Conservation (phyloP, 176 grass and related monocot species). For the Oryza meyeriana region DNA sequence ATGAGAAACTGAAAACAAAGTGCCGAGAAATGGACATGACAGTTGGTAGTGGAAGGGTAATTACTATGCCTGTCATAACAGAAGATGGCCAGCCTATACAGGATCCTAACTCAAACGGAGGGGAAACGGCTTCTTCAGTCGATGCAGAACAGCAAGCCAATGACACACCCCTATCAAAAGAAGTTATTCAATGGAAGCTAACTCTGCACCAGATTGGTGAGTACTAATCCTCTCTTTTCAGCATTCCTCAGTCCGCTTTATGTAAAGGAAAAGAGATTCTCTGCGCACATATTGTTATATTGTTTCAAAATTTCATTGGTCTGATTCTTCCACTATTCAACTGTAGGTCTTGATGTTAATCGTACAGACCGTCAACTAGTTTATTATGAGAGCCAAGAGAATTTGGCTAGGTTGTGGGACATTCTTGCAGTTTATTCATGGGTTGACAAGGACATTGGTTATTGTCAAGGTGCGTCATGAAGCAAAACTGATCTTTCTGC, state of each 20-base stretch:
- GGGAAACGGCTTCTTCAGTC: conserved; percentile 24
- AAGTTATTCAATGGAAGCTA: conserved; percentile 85
- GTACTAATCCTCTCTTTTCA: neutral
- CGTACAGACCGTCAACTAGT: conserved; percentile 86
- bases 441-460: conserved; percentile 89
- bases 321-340: conserved; percentile 19
- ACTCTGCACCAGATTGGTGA: conserved; percentile 98
- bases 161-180: conserved; percentile 42
- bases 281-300: neutral
- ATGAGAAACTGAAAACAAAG: conserved; percentile 79
- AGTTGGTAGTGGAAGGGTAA: conserved; percentile 78
- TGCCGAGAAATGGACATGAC: conserved; percentile 90
- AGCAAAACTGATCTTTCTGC: neutral
- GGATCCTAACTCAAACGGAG: conserved; percentile 35
- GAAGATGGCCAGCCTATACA: conserved; percentile 77
- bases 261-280: neutral
- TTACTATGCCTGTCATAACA: conserved; percentile 75
- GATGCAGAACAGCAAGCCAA: conserved; percentile 31
- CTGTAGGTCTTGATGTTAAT: conserved; percentile 83
- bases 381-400: conserved; percentile 81
- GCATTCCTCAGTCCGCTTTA: neutral
- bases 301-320: neutral
- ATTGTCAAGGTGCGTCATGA: conserved; percentile 80
- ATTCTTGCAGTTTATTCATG: conserved; percentile 93
- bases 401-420: conserved; percentile 83